Percentiles rank a stretch among this genome's conserved stretches.
Evolutionary conservation across 202 grass and related monocot species (phyloP).

Genomic region (Eragrostis tef): DNA sequence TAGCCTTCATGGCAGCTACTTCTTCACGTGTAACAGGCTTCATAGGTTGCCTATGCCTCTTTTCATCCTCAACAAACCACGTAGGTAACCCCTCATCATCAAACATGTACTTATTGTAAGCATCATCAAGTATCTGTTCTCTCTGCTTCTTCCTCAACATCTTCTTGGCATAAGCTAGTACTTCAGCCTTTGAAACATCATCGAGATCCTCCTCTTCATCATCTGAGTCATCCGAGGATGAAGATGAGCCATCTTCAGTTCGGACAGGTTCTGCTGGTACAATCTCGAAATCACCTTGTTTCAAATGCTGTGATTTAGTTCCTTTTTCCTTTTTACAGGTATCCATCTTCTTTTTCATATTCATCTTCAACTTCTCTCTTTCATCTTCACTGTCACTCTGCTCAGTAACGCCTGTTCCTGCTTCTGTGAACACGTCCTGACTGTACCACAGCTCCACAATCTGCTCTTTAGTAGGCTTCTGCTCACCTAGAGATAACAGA

Average conservation of each 20-base stretch:
- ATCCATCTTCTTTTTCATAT: slow-evolving; percentile 43
- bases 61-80: slow-evolving; percentile 93
- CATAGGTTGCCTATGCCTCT: slow-evolving; percentile 60
- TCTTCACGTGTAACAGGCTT: slow-evolving; percentile 89
- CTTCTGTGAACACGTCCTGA: slow-evolving; percentile 77
- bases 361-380: slow-evolving; percentile 49
- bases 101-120: slow-evolving; percentile 92
- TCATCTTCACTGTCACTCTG: slow-evolving; percentile 79
- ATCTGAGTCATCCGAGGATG: slow-evolving; percentile 77
- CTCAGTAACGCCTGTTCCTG: slow-evolving; percentile 42
- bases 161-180: slow-evolving; percentile 91
- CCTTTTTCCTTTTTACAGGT: slow-evolving; percentile 40
- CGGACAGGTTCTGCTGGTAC: slow-evolving; percentile 73
- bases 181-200: slow-evolving; percentile 72
- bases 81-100: slow-evolving; percentile 79
- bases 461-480: slow-evolving; percentile 79
- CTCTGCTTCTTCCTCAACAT: slow-evolving; percentile 98
- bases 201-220: slow-evolving; percentile 65
- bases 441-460: slow-evolving; percentile 73
- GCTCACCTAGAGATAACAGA: slow-evolving; percentile 59
- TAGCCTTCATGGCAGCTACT: slow-evolving; percentile 80
- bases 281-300: slow-evolving; percentile 78
- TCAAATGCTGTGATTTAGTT: slow-evolving; percentile 38
- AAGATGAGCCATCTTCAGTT: slow-evolving; percentile 62
- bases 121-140: slow-evolving; percentile 91